Conservation (phyloP, 1,284 basidiomycete species). For the Takashimella tepidaria region DNA sequence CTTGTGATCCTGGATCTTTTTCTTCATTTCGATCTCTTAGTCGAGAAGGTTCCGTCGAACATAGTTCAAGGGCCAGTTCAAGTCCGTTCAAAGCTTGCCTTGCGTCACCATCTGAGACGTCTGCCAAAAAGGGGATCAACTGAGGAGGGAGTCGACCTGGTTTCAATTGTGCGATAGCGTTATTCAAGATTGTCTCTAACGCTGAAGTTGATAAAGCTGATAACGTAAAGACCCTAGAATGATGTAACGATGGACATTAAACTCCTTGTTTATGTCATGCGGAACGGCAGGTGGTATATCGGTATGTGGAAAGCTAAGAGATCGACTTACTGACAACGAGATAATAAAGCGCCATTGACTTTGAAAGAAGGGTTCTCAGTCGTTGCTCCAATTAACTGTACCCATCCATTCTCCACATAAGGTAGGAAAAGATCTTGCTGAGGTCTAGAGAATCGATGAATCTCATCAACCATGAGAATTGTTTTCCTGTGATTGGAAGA, state of each 20-base stretch:
- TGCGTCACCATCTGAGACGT: conserved; percentile 51
- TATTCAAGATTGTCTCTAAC: conserved; percentile 39
- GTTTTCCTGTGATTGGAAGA: conserved; percentile 32
- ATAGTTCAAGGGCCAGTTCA: conserved; percentile 48
- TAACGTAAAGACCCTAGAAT: conserved; percentile 40
- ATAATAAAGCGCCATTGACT: conserved; percentile 67
- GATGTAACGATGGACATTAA: neutral
- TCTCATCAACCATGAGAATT: conserved; percentile 60
- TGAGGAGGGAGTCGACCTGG: conserved; percentile 47
- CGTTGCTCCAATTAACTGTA: conserved; percentile 80
- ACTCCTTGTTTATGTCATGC: neutral
- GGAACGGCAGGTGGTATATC: neutral
- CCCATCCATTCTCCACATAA: conserved; percentile 69
- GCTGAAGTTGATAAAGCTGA: conserved; percentile 34
- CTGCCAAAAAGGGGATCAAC: conserved; percentile 52
- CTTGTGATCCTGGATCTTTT: neutral
- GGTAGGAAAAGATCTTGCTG: conserved; percentile 82
- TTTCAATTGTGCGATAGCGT: conserved; percentile 37
- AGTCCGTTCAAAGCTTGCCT: conserved; percentile 49
- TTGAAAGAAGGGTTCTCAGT: conserved; percentile 92
- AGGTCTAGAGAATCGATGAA: conserved; percentile 77
- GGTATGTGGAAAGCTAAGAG: neutral
- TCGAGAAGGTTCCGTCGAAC: conserved; percentile 7
- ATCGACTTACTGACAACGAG: conserved; percentile 64
- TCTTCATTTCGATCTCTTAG: neutral